Evolutionary conservation across 176 grass and related monocot genomes (phyloP).

Genomic region (Oryza australiensis): DNA sequence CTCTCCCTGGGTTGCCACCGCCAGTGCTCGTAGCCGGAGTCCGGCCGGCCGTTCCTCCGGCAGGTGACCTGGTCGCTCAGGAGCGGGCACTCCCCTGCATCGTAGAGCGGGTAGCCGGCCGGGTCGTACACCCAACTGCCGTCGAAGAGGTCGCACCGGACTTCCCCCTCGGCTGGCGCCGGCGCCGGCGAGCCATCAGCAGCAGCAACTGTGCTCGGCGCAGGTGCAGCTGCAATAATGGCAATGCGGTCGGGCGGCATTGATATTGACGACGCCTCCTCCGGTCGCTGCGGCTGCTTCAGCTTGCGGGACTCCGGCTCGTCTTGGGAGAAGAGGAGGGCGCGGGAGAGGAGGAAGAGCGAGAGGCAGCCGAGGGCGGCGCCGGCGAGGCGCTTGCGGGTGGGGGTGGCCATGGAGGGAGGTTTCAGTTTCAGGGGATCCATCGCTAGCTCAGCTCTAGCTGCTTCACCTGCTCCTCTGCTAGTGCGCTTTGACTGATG

Average conservation of each 20-base stretch:
- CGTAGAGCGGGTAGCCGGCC: slow-evolving; percentile 43
- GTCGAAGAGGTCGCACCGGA: slow-evolving; percentile 44
- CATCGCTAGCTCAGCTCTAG: neutral
- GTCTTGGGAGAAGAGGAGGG: neutral
- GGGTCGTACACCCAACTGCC: slow-evolving; percentile 46
- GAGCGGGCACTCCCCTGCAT: slow-evolving; percentile 38
- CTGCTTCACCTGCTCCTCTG: too few relatives aligned
- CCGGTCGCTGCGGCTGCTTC: neutral
- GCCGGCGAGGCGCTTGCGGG: neutral
- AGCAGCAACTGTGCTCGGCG: neutral
- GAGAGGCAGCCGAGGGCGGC: neutral
- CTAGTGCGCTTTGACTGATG: neutral
- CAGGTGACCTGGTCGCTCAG: slow-evolving; percentile 56
- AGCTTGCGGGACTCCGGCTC: neutral
- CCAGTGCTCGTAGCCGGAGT: slow-evolving; percentile 64
- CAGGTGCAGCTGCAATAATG: neutral
- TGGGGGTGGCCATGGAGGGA: neutral
- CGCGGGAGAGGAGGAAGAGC: neutral
- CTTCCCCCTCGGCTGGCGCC: neutral
- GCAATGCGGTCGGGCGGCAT: neutral
- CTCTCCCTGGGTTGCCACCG: slow-evolving; percentile 42
- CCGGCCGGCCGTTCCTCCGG: slow-evolving; percentile 54
- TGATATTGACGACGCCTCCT: neutral
- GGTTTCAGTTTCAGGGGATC: neutral
- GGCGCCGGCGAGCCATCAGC: neutral